A percentile compares a stretch with the other conserved stretches of the same genome.
phyloP scores from a whole-genome alignment of 2,329 filamentous ascomycete species.

The Neodidymelliopsis sp. region DNA sequence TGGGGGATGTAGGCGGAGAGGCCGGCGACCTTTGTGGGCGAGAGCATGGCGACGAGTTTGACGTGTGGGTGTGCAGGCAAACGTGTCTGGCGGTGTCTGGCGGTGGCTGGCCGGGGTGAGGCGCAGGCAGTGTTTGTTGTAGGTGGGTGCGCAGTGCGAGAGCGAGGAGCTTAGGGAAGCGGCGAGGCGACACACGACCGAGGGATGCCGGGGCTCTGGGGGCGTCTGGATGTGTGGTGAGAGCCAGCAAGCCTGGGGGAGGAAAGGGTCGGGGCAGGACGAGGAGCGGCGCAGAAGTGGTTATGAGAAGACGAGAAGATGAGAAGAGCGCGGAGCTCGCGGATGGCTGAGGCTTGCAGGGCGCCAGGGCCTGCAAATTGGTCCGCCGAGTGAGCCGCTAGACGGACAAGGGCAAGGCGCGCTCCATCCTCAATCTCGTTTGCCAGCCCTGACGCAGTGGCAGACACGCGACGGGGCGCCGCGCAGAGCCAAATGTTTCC shows the following conservation, averaged over 20 bases:
- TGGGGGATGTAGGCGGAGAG: conserved; percentile 65
- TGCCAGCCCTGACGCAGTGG: conserved; percentile 23
- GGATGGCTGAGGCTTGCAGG: conserved; percentile 43
- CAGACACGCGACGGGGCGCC: conserved; percentile 13
- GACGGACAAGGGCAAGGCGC: conserved; percentile 16
- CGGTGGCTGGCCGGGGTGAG: conserved; percentile 29
- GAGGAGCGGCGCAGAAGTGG: not conserved
- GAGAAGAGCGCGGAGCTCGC: conserved; percentile 44
- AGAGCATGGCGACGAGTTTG: conserved; percentile 47
- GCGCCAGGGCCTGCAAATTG: conserved; percentile 35
- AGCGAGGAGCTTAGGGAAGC: conserved; percentile 13
- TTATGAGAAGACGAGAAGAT: conserved; percentile 22
- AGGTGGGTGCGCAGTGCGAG: too few relatives aligned
- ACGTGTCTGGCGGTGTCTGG: conserved; percentile 34
- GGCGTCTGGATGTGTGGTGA: conserved; percentile 11
- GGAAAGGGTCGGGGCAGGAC: conserved; percentile 25
- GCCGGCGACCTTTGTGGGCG: conserved; percentile 54
- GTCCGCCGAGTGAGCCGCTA: conserved; percentile 26
- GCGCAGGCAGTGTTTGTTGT: conserved; percentile 14
- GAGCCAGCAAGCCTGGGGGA: conserved; percentile 21
- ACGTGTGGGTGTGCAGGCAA: not conserved
- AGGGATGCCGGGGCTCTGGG: conserved; percentile 22
- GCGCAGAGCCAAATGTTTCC: conserved; percentile 7
- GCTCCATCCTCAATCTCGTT: conserved; percentile 26
- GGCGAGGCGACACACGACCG: conserved; percentile 35